Percentiles rank a stretch among this genome's conserved stretches.
These are phyloP conservation scores for Colletotrichum eremochloae DNA, from an alignment of 2,329 filamentous ascomycete genomes.

Conservation along the genomic window DNA sequence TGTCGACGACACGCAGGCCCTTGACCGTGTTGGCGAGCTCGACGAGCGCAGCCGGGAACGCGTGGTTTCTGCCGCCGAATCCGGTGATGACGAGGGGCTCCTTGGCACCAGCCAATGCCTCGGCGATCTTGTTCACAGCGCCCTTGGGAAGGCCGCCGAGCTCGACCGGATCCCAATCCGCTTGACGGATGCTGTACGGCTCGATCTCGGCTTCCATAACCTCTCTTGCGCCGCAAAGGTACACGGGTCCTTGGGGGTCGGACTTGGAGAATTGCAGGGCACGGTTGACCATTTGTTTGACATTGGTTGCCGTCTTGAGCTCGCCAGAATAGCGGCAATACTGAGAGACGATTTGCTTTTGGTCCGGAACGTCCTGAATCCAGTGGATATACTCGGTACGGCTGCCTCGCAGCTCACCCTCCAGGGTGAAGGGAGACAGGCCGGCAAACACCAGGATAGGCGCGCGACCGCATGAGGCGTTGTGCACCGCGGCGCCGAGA, in stretches of 20 bases:
- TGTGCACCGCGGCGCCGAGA: constrained; percentile 79
- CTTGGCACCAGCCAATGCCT: constrained; percentile 73
- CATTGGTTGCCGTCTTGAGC: constrained; percentile 82
- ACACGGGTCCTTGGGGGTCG: constrained; percentile 80
- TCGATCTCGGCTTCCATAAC: constrained; percentile 86
- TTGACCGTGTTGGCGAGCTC: constrained; percentile 76
- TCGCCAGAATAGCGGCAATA: constrained; percentile 85
- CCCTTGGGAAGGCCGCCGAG: constrained; percentile 69
- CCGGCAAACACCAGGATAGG: constrained; percentile 81
- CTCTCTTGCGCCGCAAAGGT: constrained; percentile 79
- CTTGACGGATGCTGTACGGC: constrained; percentile 77
- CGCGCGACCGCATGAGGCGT: constrained; percentile 76
- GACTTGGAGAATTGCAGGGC: constrained; percentile 81
- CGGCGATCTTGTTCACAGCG: constrained; percentile 71
- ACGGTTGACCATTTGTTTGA: constrained; percentile 86
- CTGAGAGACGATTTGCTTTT: constrained; percentile 80
- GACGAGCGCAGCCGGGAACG: constrained; percentile 71
- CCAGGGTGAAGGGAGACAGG: constrained; percentile 77
- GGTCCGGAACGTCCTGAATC: constrained; percentile 82
- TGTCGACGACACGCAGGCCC: constrained; percentile 79
- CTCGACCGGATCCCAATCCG: constrained; percentile 78
- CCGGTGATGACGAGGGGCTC: constrained; percentile 79
- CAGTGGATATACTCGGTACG: constrained; percentile 84
- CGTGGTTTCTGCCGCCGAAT: constrained; percentile 78
- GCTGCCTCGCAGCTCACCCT: constrained; percentile 78